Conservation (phyloP, 2,329 filamentous ascomycete species). For the Arthrobotrys entomopaga region DNA sequence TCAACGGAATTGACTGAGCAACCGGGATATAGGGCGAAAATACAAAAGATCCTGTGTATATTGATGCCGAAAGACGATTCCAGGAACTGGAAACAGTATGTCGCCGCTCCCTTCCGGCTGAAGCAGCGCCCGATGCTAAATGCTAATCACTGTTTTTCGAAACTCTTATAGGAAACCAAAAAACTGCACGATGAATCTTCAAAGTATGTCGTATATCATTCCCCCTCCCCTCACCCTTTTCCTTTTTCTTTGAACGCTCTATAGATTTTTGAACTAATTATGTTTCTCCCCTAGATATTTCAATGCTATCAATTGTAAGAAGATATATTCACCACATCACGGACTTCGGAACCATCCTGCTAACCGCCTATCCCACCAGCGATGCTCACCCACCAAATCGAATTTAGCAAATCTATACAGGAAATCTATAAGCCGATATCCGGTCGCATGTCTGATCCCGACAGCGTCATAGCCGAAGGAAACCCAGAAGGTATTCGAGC, state of each 20-base stretch:
- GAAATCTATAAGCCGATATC: conserved; percentile 99
- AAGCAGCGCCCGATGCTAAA: conserved; percentile 39
- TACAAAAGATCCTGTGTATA: conserved; percentile 93
- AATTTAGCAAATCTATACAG: conserved; percentile 93
- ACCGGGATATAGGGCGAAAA: conserved; percentile 74
- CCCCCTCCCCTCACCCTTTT: conserved; percentile 56
- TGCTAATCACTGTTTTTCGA: conserved; percentile 3
- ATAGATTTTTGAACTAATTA: neutral
- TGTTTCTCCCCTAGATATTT: conserved; percentile 72
- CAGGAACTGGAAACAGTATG: conserved; percentile 80
- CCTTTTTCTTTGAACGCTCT: neutral
- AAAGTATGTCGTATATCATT: conserved; percentile 67
- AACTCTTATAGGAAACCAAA: conserved; percentile 77
- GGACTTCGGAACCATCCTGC: conserved; percentile 11
- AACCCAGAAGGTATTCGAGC: conserved; percentile 93
- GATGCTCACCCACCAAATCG: conserved; percentile 97
- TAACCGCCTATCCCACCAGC: conserved; percentile 63
- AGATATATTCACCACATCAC: conserved; percentile 17
- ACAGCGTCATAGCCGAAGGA: conserved; percentile 80
- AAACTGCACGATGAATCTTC: conserved; percentile 95
- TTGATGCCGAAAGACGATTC: conserved; percentile 92
- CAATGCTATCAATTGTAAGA: conserved; percentile 85
- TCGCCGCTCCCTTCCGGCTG: conserved; percentile 17
- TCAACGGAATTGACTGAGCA: conserved; percentile 17
- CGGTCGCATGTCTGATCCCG: conserved; percentile 91